These are phyloP conservation scores for Alternaria panax DNA, from an alignment of 2,329 filamentous ascomycete genomes.

Conservation along the genomic window DNA sequence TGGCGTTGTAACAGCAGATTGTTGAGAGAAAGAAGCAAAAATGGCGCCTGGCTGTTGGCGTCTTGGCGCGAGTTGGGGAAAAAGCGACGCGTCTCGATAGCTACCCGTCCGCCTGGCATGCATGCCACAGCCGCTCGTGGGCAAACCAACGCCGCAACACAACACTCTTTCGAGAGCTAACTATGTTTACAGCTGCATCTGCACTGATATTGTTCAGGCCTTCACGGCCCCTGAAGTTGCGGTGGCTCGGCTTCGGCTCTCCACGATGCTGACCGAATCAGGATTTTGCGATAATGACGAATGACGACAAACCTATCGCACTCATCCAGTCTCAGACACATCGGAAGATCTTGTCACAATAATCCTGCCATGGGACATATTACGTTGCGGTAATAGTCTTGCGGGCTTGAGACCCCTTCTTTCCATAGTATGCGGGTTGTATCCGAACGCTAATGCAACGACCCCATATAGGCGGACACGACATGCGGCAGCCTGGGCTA, in stretches of 20 bases:
- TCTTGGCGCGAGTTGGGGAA: neutral
- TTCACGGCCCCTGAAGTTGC: neutral
- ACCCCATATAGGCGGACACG: neutral
- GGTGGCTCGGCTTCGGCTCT: constrained; percentile 15
- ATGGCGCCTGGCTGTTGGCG: neutral
- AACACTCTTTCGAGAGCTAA: too few species aligned
- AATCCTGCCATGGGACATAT: neutral
- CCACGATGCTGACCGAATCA: constrained; percentile 7
- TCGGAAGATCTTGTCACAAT: neutral
- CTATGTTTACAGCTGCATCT: neutral
- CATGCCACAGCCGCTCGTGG: neutral
- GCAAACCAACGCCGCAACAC: neutral
- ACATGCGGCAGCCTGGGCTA: neutral
- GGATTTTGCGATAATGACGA: neutral
- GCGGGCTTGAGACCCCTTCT: neutral
- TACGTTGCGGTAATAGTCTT: neutral
- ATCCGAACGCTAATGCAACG: neutral
- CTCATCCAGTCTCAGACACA: neutral
- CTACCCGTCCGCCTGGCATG: neutral
- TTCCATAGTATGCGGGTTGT: neutral
- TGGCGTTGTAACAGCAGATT: neutral
- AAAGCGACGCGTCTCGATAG: neutral
- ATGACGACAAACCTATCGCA: neutral
- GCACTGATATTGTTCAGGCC: neutral
- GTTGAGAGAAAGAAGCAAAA: neutral